Base-by-base conservation (phyloP, 305 asterid species). In the Rubia peregrina region DNA sequence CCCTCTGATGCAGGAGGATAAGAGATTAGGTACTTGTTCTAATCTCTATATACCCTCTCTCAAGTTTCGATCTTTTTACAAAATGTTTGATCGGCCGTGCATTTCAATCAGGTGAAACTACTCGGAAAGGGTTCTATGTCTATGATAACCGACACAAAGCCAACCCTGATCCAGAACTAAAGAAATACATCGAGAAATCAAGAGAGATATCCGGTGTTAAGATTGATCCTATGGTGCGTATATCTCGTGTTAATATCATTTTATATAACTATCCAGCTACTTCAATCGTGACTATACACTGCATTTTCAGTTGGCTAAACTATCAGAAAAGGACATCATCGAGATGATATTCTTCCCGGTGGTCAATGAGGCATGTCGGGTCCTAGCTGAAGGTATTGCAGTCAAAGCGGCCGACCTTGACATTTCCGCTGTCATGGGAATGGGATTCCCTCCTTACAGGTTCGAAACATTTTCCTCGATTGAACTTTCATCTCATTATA, bases 371-470 rank as follows among this genome's bases (percentile, higher is more conserved):
- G 97, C 99, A 1, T 95, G 99, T 73, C 88, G 98, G 53, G 99
- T 95, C 61, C 91, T 89, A 30, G 92, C 84, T 53, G 99, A 95
- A 77, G 96, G 97, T 24, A 92, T 95, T 68, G 96, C 91, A 12
- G 92, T 90, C 60, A 92, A 95, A 80, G 90, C 99, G 73, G 84
- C 97, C 4, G 99, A 91, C 82, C 93, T 95, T 9, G 99, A 95
- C 87, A 83, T 95, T 46, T 79, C 99, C 65, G 88, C 91, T 60
- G 90, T 95, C 65, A 92, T 92, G 99, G 99, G 99, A 78, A 92
- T 95, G 99, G 99, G 99, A 17, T 95, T 90, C 77, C 97, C 99
- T 11, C 93, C 98, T 65, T 95, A 92, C 90, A 88, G 99, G 99
- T 66, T 36, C 3, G 1, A 11, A 48, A 8, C 24, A 40, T 10